These are phyloP conservation scores for Gossypium laxum DNA, from an alignment of 441 rosid species.

Conservation along the genomic window DNA sequence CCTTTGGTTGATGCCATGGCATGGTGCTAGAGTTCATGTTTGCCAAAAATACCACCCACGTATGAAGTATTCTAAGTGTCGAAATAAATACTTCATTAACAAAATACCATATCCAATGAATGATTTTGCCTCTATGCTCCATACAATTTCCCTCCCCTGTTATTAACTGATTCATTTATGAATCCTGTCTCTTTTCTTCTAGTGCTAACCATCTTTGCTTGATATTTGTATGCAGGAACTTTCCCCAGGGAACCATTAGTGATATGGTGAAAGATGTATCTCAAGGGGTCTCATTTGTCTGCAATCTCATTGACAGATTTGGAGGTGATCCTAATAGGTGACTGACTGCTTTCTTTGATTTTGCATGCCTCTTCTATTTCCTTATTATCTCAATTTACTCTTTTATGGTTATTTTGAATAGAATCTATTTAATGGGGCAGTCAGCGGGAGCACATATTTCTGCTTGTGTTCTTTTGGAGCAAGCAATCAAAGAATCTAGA, in stretches of 20 bases:
- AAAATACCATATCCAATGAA: neutral
- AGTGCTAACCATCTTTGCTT: slow-evolving; percentile 8
- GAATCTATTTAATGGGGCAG: slow-evolving; percentile 92
- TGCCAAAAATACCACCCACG: neutral
- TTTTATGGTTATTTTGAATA: slow-evolving; percentile 21
- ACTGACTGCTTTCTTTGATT: neutral
- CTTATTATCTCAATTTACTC: slow-evolving; percentile 11
- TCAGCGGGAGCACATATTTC: slow-evolving; percentile 97
- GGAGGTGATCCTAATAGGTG: slow-evolving; percentile 92
- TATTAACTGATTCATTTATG: neutral
- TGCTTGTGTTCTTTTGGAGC: slow-evolving; percentile 74
- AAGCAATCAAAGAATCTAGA: slow-evolving; percentile 66
- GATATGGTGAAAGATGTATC: slow-evolving; percentile 79
- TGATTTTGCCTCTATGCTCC: neutral
- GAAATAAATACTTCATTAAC: neutral
- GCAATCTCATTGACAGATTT: slow-evolving; percentile 56
- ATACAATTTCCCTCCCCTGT: neutral
- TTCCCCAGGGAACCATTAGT: slow-evolving; percentile 90
- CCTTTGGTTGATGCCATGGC: slow-evolving; percentile 13
- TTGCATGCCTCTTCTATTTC: slow-evolving; percentile 3
- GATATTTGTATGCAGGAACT: slow-evolving; percentile 50
- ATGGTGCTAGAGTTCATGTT: neutral
- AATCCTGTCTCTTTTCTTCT: slow-evolving; percentile 4
- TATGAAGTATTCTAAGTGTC: neutral
- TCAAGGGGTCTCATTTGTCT: slow-evolving; percentile 73